Evolutionary conservation across 192 early-diverging fungal species (phyloP).

Genomic region (Funneliformis mosseae): DNA sequence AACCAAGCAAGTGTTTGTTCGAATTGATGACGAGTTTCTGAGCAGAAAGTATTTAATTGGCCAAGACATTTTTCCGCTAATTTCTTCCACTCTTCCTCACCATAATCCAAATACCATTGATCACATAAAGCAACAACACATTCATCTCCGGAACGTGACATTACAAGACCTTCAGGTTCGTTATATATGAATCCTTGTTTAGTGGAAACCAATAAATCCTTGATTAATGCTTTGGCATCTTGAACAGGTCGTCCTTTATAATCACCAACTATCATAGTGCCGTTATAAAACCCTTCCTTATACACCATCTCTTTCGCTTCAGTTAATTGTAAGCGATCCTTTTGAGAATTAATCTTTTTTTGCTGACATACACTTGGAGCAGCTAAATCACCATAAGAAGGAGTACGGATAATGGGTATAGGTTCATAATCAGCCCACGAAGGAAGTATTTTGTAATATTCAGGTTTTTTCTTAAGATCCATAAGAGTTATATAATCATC

Average conservation of each 20-base stretch:
- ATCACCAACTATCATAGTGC: constrained; percentile 83
- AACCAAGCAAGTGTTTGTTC: constrained; percentile 89
- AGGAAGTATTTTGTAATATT: constrained; percentile 85
- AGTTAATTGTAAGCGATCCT: constrained; percentile 90
- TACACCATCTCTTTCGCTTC: constrained; percentile 94
- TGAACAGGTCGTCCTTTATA: constrained; percentile 82
- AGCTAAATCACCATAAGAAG: constrained; percentile 81
- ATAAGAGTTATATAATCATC: constrained; percentile 91
- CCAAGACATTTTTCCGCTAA: constrained; percentile 76
- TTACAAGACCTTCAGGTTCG: constrained; percentile 93
- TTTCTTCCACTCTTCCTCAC: constrained; percentile 83
- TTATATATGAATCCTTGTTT: constrained; percentile 85
- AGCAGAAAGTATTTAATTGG: constrained; percentile 76
- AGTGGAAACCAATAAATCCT: constrained; percentile 68
- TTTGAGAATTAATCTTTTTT: constrained; percentile 95
- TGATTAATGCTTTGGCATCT: constrained; percentile 88
- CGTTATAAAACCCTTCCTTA: constrained; percentile 98
- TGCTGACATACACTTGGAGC: constrained; percentile 85
- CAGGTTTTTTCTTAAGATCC: constrained; percentile 93
- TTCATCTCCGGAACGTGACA: constrained; percentile 93
- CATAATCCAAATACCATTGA: constrained; percentile 99
- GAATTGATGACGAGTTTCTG: constrained; percentile 86
- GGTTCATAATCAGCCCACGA: constrained; percentile 87
- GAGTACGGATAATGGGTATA: constrained; percentile 84
- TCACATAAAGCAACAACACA: constrained; percentile 95